phyloP scores from a whole-genome alignment of 1,284 basidiomycete species.

The Trametes sp. region DNA sequence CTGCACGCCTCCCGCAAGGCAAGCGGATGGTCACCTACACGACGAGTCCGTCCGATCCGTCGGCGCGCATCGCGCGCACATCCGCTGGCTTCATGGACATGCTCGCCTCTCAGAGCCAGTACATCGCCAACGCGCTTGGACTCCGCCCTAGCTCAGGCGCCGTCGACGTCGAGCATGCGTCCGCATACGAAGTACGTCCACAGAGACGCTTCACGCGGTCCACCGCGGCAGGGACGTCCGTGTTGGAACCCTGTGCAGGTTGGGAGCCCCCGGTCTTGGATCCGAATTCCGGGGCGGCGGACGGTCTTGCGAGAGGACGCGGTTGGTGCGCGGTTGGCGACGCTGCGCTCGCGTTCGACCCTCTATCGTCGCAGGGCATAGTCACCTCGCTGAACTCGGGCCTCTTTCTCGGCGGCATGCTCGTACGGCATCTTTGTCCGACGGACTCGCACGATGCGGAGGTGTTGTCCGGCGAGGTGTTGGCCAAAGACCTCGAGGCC shows the following conservation, averaged over 20 bases:
- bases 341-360: conserved; percentile 47
- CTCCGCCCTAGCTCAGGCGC: neutral
- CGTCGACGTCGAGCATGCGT: too few relatives aligned
- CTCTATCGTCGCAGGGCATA: conserved; percentile 49
- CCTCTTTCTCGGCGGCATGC: conserved; percentile 32
- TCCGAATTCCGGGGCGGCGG: conserved; percentile 4
- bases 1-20: conserved; percentile 39
- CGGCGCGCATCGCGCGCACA: conserved; percentile 41
- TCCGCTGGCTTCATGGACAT: conserved; percentile 40
- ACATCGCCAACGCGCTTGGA: neutral
- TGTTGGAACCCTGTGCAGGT: conserved; percentile 35
- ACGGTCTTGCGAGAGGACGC: neutral
- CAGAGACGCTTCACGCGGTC: conserved; percentile 32
- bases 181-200: conserved; percentile 8
- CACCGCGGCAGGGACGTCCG: conserved; percentile 41
- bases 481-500: conserved; percentile 1
- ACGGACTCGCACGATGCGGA: neutral
- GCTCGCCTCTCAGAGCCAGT: conserved; percentile 32
- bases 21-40: conserved; percentile 44
- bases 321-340: conserved; percentile 47
- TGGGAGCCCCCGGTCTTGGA: conserved; percentile 1
- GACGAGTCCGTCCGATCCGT: conserved; percentile 40
- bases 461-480: neutral
- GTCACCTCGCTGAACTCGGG: conserved; percentile 44
- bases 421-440: conserved; percentile 8